Evolutionary conservation across 1,284 basidiomycete species (phyloP).

Genomic region (Macrocybe sp.): DNA sequence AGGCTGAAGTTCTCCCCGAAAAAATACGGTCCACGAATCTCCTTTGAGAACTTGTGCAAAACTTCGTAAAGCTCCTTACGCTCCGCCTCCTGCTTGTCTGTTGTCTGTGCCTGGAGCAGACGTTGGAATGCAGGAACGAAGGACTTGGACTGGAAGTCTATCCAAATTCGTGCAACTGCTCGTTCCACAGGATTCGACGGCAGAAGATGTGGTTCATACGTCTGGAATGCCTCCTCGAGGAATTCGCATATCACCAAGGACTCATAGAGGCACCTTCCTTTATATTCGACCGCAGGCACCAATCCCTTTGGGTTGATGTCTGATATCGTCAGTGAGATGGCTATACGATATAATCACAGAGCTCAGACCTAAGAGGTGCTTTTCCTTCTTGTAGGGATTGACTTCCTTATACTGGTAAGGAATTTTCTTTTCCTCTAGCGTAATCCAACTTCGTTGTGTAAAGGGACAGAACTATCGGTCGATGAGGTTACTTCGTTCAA

Average conservation of each 20-base stretch:
- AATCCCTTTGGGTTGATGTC: conserved; percentile 67
- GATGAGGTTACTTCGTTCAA: background rate
- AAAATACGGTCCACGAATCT: conserved; percentile 58
- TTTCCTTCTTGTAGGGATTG: conserved; percentile 69
- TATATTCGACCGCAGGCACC: conserved; percentile 57
- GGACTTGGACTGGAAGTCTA: conserved; percentile 47
- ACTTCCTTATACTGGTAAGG: conserved; percentile 64
- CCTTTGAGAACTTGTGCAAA: conserved; percentile 38
- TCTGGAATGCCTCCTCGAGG: conserved; percentile 53
- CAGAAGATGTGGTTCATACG: conserved; percentile 39
- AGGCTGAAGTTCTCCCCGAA: conserved; percentile 50
- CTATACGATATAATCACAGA: too few species aligned
- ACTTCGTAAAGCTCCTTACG: conserved; percentile 41
- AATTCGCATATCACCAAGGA: conserved; percentile 57
- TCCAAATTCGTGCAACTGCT: conserved; percentile 47
- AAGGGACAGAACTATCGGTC: conserved; percentile 58
- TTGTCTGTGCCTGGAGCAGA: conserved; percentile 47
- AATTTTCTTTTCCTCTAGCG: conserved; percentile 60
- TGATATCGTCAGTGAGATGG: conserved; percentile 8
- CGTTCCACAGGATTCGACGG: conserved; percentile 45
- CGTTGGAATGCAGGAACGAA: conserved; percentile 51
- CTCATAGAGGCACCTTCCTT: conserved; percentile 55
- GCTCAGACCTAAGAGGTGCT: conserved; percentile 46
- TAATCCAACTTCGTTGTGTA: conserved; percentile 65
- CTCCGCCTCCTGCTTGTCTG: conserved; percentile 41